These are phyloP conservation scores for Colletotrichum sidae DNA, from an alignment of 2,329 filamentous ascomycete genomes.

Conservation along the genomic window DNA sequence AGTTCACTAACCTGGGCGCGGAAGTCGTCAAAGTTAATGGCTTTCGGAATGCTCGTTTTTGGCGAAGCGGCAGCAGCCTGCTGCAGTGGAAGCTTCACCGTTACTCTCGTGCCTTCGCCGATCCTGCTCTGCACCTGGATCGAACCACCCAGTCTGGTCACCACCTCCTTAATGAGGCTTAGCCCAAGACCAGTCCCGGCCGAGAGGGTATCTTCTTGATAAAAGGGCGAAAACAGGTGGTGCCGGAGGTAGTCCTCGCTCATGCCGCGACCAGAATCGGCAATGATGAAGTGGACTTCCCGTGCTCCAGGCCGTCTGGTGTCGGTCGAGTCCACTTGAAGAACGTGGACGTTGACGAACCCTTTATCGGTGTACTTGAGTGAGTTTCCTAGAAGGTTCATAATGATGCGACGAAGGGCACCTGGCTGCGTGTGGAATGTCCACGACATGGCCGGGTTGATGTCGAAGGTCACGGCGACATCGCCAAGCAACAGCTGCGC, in stretches of 20 bases:
- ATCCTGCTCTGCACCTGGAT: constrained; percentile 66
- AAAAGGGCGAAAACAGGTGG: constrained; percentile 71
- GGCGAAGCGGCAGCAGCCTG: constrained; percentile 8
- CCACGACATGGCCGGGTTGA: constrained; percentile 62
- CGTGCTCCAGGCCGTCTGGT: constrained; percentile 8
- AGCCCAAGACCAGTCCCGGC: constrained; percentile 74
- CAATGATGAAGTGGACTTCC: constrained; percentile 58
- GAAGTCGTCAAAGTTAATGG: constrained; percentile 44
- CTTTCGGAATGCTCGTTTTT: background rate
- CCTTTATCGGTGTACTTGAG: constrained; percentile 67
- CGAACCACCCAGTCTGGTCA: constrained; percentile 67
- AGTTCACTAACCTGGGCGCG: constrained; percentile 44
- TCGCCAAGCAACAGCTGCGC: constrained; percentile 23
- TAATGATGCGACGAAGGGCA: constrained; percentile 63
- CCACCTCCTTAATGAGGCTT: constrained; percentile 71
- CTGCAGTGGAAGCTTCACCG: constrained; percentile 47
- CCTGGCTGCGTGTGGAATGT: constrained; percentile 66
- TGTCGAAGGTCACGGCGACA: constrained; percentile 61
- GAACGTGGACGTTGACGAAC: constrained; percentile 45
- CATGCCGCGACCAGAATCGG: constrained; percentile 76
- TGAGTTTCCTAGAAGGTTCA: constrained; percentile 73
- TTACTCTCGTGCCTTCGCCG: constrained; percentile 51
- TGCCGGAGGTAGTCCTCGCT: constrained; percentile 70
- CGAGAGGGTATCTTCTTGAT: constrained; percentile 71
- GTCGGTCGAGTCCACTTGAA: constrained; percentile 29